A percentile compares a stretch with the other conserved stretches of the same genome.
phyloP scores from a whole-genome alignment of 2,329 filamentous ascomycete genomes.

The Talaromyces sp. region DNA sequence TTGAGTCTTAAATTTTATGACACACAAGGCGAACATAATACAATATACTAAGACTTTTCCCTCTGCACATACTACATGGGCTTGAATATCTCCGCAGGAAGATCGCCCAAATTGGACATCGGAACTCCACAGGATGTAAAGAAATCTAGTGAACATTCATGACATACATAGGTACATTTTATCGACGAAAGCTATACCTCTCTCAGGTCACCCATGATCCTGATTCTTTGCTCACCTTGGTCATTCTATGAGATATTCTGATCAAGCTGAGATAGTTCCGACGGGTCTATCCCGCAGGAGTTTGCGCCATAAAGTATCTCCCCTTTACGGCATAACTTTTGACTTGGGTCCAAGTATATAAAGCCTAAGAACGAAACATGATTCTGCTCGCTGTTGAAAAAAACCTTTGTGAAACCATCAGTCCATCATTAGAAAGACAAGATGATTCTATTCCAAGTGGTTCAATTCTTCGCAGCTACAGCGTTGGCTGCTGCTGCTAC shows the following conservation, averaged over 20 bases:
- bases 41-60: background rate
- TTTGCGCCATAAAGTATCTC: background rate
- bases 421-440: background rate
- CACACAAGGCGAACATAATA: background rate
- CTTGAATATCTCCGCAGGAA: background rate
- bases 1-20: background rate
- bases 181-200: background rate
- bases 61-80: background rate
- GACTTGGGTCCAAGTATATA: background rate
- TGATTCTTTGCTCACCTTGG: background rate
- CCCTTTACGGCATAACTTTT: background rate
- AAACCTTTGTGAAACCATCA: background rate
- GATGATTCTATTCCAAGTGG: background rate
- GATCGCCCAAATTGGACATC: background rate
- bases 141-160: background rate
- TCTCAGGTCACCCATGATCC: background rate
- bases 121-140: background rate
- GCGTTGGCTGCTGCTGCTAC: background rate
- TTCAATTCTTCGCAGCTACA: background rate
- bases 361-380: background rate
- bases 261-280: background rate
- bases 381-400: background rate
- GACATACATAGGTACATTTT: background rate
- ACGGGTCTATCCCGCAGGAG: background rate
- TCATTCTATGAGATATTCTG: background rate